phyloP scores from a whole-genome alignment of 2,329 filamentous ascomycete species.

The Claviceps humidiphila region DNA sequence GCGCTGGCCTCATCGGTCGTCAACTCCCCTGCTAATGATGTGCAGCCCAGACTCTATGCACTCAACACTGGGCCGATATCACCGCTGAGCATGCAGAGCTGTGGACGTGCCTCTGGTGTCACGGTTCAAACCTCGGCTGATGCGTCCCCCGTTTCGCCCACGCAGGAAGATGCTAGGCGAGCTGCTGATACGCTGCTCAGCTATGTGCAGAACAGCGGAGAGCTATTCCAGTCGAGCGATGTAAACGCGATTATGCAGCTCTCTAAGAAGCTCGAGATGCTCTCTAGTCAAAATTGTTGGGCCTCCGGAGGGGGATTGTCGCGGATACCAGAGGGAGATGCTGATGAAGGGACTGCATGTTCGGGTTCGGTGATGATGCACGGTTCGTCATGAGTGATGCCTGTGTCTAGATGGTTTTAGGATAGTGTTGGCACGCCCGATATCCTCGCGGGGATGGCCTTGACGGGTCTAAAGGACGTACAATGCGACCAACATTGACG shows the following conservation, averaged over 20 bases:
- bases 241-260: conserved; percentile 66
- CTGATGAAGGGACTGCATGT: conserved; percentile 26
- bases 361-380: conserved; percentile 17
- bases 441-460: too few relatives aligned
- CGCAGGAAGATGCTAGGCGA: conserved; percentile 71
- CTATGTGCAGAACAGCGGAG: conserved; percentile 61
- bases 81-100: conserved; percentile 20
- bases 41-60: conserved; percentile 26
- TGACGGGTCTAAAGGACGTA: too few relatives aligned
- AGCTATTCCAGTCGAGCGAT: conserved; percentile 59
- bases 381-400: too few relatives aligned
- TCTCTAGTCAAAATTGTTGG: conserved; percentile 30
- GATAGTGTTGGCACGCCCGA: too few relatives aligned
- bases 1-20: conserved; percentile 38
- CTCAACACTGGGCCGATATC: conserved; percentile 31
- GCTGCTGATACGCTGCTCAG: conserved; percentile 71
- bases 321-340: conserved; percentile 44
- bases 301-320: conserved; percentile 35
- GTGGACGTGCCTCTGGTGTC: conserved; percentile 23
- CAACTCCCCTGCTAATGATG: conserved; percentile 37
- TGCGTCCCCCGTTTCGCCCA: conserved; percentile 52
- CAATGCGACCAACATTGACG: too few relatives aligned
- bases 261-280: conserved; percentile 71
- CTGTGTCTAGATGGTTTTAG: too few relatives aligned
- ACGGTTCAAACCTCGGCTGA: conserved; percentile 24